Evolutionary conservation across 2,329 filamentous ascomycete genomes (phyloP), one percentile per base, ranked within the genome.

Genomic region (Epichloe hybrida): DNA sequence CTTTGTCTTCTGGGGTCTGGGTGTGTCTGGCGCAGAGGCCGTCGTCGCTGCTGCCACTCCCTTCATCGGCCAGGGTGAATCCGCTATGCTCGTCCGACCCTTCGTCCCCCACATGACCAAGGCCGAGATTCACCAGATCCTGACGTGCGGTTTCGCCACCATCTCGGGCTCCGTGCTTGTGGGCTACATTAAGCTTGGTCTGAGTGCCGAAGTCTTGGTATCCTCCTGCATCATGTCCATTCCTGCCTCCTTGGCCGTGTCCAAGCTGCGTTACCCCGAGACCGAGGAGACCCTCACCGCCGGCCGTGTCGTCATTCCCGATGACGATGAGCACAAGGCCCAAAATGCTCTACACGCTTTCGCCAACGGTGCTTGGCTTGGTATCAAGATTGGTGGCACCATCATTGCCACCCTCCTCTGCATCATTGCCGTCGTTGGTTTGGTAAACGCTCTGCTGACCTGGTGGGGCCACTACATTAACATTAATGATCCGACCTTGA

Each of bases 161-260:
- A 95, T 96, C 59, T 86, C 89, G 12, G 90, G 90, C 54, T 88
- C 83, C 60, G 87, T 94, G 12, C 72, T 96, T 38, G 84, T 93
- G 31, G 86, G 86, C 13, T 96, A 95, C 67, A 90, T 95, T 55
- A 72, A 75, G 31, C 80, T 95, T 60, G 89, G 89, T 40, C 75
- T 95, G 50, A 93, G 89, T 65, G 74, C 86, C 1, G 85, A 94
- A 65, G 89, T 87, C 3, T 74, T 96, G 45, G 84, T 95, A 31
- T 95, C 88, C 2, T 90, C 86, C 7, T 95, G 89, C 64, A 89
- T 95, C 65, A 96, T 96, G 90, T 90, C 85, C 59, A 95, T 95
- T 56, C 90, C 90, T 0, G 89, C 89, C 1, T 94, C 88, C 3
- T 76, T 96, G 13, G 89, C 89, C 48, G 83, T 93, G 54, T 91